phyloP scores from a whole-genome alignment of 2,329 filamentous ascomycete genomes.

The Trichoderma sp. region DNA sequence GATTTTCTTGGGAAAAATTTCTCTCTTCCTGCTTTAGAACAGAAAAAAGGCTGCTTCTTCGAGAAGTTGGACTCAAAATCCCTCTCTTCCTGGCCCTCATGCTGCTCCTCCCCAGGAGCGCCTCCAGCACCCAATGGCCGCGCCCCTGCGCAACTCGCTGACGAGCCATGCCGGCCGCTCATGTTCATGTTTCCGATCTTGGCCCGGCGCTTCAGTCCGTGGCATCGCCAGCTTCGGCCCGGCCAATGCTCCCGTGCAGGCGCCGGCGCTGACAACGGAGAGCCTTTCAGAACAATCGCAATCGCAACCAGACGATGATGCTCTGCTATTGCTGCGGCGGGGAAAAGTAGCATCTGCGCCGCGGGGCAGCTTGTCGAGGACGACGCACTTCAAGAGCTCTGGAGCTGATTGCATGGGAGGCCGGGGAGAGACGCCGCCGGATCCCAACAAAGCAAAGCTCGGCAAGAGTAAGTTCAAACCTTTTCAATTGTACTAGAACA shows the following conservation, averaged over 20 bases:
- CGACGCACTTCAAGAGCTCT: conserved; percentile 42
- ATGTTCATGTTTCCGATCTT: conserved; percentile 26
- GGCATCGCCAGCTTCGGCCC: conserved; percentile 39
- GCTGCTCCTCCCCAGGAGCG: conserved; percentile 28
- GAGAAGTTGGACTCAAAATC: background rate
- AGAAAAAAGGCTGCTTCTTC: too few relatives aligned
- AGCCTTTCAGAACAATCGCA: background rate
- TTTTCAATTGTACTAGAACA: background rate
- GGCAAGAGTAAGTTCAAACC: conserved; percentile 58
- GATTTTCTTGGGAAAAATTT: background rate
- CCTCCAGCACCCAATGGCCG: conserved; percentile 40
- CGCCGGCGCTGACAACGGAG: conserved; percentile 25
- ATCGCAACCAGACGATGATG: conserved; percentile 6
- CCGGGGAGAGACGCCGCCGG: conserved; percentile 45
- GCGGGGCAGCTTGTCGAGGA: conserved; percentile 31
- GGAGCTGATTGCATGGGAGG: conserved; percentile 37
- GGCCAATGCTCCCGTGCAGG: conserved; percentile 40
- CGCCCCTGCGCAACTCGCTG: conserved; percentile 39
- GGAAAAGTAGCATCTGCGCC: conserved; percentile 21
- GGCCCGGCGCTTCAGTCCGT: conserved; percentile 35
- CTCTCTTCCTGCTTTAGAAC: background rate
- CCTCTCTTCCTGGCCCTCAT: conserved; percentile 3
- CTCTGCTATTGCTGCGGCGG: conserved; percentile 5
- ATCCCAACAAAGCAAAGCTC: conserved; percentile 65
- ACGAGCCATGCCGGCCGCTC: conserved; percentile 34